Evolutionary conservation across 2,329 filamentous ascomycete genomes (phyloP).

Genomic region (Diplodia intermedia): DNA sequence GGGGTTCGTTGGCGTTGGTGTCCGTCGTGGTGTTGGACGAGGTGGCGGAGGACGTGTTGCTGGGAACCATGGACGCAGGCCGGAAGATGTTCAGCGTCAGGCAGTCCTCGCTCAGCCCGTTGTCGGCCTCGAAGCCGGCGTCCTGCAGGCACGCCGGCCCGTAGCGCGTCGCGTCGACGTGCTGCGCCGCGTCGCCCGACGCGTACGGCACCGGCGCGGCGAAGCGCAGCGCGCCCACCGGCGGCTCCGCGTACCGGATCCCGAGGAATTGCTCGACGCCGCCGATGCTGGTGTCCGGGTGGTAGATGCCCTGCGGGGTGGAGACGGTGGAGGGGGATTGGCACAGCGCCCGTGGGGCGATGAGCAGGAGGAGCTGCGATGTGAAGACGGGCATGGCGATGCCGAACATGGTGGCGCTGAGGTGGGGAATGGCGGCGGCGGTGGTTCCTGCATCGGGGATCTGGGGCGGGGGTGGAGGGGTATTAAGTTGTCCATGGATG

Average conservation of each 20-base stretch:
- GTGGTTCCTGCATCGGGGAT: background rate
- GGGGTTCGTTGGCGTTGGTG: constrained; percentile 35
- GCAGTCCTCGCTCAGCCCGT: constrained; percentile 37
- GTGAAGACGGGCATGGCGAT: background rate
- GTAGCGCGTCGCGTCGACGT: constrained; percentile 48
- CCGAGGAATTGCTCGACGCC: constrained; percentile 31
- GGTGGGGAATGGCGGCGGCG: background rate
- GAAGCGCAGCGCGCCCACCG: constrained; percentile 31
- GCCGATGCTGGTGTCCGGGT: constrained; percentile 1
- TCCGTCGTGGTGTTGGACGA: constrained; percentile 43
- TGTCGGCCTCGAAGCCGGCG: background rate
- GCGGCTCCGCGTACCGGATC: constrained; percentile 32
- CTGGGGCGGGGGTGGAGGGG: background rate
- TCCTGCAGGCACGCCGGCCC: constrained; percentile 56
- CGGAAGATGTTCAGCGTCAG: constrained; percentile 46
- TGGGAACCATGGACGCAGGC: constrained; percentile 36
- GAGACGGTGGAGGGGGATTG: background rate
- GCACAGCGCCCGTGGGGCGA: background rate
- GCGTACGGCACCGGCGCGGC: constrained; percentile 30
- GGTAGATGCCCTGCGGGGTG: constrained; percentile 24
- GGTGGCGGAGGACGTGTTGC: constrained; percentile 37
- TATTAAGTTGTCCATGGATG: background rate
- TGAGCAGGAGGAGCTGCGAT: background rate
- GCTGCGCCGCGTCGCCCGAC: constrained; percentile 50
- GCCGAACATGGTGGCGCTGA: background rate